Evolutionary conservation across 352 stramenopile genomes (phyloP).

Genomic region (Peronospora belbahrii): DNA sequence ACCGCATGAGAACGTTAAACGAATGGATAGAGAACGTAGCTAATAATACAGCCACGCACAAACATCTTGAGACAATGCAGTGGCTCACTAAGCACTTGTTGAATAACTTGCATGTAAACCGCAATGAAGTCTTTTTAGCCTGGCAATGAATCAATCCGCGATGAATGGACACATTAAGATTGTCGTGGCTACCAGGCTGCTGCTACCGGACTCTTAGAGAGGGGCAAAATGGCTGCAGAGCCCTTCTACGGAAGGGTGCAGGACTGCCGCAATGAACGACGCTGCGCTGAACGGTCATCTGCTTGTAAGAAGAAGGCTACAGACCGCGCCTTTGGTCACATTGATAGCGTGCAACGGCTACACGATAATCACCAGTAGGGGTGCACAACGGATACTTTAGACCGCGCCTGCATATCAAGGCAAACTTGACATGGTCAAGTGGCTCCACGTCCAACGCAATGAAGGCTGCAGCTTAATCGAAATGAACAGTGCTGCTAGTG

Average conservation of each 20-base stretch:
- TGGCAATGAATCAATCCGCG: conserved; percentile 24
- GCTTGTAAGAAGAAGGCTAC: conserved; percentile 5
- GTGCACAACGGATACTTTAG: conserved; percentile 24
- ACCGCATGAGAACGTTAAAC: conserved; percentile 16
- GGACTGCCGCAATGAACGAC: conserved; percentile 15
- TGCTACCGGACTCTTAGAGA: conserved; percentile 35
- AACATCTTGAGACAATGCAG: conserved; percentile 31
- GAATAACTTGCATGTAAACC: conserved; percentile 16
- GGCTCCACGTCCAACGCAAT: conserved; percentile 19
- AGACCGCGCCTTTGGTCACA: conserved; percentile 7
- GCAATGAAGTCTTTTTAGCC: conserved; percentile 17
- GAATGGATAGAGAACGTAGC: conserved; percentile 32
- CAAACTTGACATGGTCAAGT: conserved; percentile 29
- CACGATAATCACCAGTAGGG: conserved; percentile 8
- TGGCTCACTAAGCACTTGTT: conserved; percentile 31
- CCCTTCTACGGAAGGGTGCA: conserved; percentile 25
- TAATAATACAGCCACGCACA: conserved; percentile 28
- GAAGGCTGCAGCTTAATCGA: conserved; percentile 21
- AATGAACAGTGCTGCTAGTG: conserved; percentile 20
- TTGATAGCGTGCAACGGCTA: conserved; percentile 1
- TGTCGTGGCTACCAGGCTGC: conserved; percentile 27
- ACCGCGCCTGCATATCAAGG: conserved; percentile 23
- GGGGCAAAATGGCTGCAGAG: conserved; percentile 49
- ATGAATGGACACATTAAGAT: conserved; percentile 22
- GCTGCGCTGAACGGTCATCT: conserved; percentile 14